Percentiles rank a stretch among this genome's conserved stretches.
These are phyloP conservation scores for Solanum aculeatissimum DNA, from an alignment of 305 asterid species.

Conservation along the genomic window DNA sequence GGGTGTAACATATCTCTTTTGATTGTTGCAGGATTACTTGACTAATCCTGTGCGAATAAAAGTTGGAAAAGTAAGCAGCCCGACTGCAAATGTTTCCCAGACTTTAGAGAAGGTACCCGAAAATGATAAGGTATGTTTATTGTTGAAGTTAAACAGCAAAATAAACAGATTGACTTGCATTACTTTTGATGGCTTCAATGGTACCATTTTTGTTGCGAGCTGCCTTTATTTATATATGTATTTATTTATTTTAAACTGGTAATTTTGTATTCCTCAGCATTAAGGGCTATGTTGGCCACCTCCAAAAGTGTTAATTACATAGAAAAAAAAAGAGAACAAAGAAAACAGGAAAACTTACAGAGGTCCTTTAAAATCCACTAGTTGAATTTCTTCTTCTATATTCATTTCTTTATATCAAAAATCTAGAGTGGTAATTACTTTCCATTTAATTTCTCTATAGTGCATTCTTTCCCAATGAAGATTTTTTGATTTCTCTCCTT, in stretches of 20 bases:
- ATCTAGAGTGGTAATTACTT: background rate
- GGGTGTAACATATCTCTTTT: background rate
- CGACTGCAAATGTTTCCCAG: constrained; percentile 77
- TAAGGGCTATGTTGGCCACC: too few relatives aligned
- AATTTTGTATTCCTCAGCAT: too few relatives aligned
- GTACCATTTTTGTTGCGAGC: background rate
- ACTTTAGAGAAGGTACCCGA: constrained; percentile 75
- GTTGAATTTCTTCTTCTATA: background rate
- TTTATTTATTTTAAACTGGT: too few relatives aligned
- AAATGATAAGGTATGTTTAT: constrained; percentile 60
- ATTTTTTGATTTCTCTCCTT: background rate
- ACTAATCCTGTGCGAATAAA: constrained; percentile 71
- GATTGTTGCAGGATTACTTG: constrained; percentile 53
- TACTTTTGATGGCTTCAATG: background rate
- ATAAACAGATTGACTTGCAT: background rate
- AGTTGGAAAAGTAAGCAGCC: constrained; percentile 95
- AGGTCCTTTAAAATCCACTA: too few relatives aligned
- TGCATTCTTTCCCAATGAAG: background rate
- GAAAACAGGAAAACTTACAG: too few relatives aligned
- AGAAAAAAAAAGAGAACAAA: too few relatives aligned
- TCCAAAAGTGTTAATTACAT: too few relatives aligned
- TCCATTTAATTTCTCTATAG: background rate
- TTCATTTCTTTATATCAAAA: background rate
- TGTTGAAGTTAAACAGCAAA: constrained; percentile 7
- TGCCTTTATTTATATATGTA: background rate